Conservation (phyloP, 2,329 filamentous ascomycete species). For the Xylaria sp. region DNA sequence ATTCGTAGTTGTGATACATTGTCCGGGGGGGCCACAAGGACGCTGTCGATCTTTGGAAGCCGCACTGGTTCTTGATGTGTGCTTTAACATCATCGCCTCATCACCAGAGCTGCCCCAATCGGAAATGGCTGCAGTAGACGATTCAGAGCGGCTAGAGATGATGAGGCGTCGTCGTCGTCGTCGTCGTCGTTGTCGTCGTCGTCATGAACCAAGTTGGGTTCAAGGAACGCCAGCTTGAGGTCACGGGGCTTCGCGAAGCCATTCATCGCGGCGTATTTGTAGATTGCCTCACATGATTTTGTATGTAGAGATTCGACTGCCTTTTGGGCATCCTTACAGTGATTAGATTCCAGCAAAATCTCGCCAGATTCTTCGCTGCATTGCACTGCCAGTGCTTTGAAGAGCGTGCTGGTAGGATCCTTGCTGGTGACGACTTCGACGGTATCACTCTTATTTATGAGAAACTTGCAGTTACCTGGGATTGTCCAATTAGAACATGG, state of each 20-base stretch:
- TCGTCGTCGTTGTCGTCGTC: conserved; percentile 33
- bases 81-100: conserved; percentile 28
- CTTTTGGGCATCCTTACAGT: conserved; percentile 24
- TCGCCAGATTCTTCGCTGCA: conserved; percentile 33
- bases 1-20: not conserved
- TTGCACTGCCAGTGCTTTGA: conserved; percentile 37
- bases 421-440: conserved; percentile 36
- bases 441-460: conserved; percentile 36
- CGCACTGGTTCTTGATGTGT: not conserved
- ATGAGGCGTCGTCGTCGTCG: conserved; percentile 34
- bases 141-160: conserved; percentile 33
- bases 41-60: conserved; percentile 10
- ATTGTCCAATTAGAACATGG: conserved; percentile 16
- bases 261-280: conserved; percentile 36
- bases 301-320: conserved; percentile 38
- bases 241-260: conserved; percentile 35
- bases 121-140: conserved; percentile 35
- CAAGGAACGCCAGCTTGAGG: conserved; percentile 25
- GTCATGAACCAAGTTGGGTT: conserved; percentile 23
- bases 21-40: not conserved
- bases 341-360: conserved; percentile 34
- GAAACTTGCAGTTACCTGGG: conserved; percentile 42
- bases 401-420: conserved; percentile 29
- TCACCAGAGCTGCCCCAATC: conserved; percentile 38
- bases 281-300: conserved; percentile 40